Base-by-base conservation (phyloP, 768 basidiomycete genomes). In the Leccinum imitatum region DNA sequence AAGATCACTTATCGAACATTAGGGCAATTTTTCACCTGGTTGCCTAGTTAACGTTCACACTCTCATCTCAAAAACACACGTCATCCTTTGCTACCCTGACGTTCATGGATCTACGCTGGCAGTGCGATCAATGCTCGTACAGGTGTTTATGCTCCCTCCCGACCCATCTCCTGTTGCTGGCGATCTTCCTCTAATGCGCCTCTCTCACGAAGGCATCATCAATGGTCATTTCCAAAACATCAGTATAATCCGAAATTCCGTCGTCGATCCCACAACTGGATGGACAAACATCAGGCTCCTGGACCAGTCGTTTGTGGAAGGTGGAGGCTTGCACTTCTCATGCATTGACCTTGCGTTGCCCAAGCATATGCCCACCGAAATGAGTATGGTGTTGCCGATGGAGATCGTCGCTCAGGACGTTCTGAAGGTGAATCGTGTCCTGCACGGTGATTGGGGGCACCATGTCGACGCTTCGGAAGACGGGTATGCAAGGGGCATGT, bases 171-270 rank as follows among this genome's bases (percentile, higher is more conserved):
- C n/a, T n/a, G 17, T 9, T 9, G 33, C 33, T 13, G 19, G 35
- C 13, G 35, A 39, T 7, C 58, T 59, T 31, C 54, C 15, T n/a
- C 51, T 58, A 35, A 44, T 44, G n/a, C 10, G 41, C n/a, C 41
- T 44, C n/a, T 53, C 50, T 15, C 58, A 59, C 10, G 58, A 59
- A 14, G 58, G 54, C 23, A 7, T 48, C 5, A 7, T n/a, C 2
- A 10, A 8, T 5, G 41, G 41, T 11, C 19, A 11, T 23, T 9
- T 31, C 23, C 14, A 17, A 1, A 7, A 4, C 9, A 6, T 50
- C 10, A 19, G 35, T 23, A 25, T 50, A 33, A 19, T 59, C 25
- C 53, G 58, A 56, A 59, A 59, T 50, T 56, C 58, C 13, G 4
- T 50, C 3, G n/a, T 50, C 17, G 15, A 50, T 19, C 9, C 57